phyloP scores from a whole-genome alignment of 495 filamentous ascomycete genomes.

The Tuber microsphaerosporum region DNA sequence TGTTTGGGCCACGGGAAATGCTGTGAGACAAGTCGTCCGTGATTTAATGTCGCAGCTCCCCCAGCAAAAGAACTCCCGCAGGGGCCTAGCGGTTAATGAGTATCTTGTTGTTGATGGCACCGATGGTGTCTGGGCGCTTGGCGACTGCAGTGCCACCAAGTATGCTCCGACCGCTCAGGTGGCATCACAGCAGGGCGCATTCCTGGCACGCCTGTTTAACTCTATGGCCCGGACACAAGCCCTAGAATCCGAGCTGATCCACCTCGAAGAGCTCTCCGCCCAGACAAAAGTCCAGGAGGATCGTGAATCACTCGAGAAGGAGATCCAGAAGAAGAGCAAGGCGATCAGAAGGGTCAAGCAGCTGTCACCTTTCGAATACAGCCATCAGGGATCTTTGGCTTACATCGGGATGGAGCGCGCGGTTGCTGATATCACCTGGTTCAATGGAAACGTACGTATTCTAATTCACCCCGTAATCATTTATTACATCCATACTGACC shows the following conservation, averaged over 20 bases:
- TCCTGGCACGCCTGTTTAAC: constrained; percentile 93
- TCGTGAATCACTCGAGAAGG: constrained; percentile 53
- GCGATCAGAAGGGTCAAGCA: constrained; percentile 82
- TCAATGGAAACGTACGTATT: constrained; percentile 82
- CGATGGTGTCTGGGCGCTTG: constrained; percentile 84
- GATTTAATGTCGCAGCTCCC: constrained; percentile 90
- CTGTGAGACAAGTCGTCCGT: constrained; percentile 75
- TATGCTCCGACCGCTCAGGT: constrained; percentile 98
- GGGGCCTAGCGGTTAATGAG: constrained; percentile 92
- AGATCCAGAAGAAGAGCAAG: constrained; percentile 80
- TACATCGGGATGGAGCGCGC: constrained; percentile 98
- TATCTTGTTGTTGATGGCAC: constrained; percentile 96
- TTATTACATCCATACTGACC: constrained; percentile 53
- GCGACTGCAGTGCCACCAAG: constrained; percentile 87
- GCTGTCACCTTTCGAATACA: constrained; percentile 94
- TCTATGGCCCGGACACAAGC: constrained; percentile 86
- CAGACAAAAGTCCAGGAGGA: constrained; percentile 48
- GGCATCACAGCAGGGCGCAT: constrained; percentile 88
- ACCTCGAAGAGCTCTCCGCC: constrained; percentile 53
- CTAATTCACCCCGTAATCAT: constrained; percentile 58
- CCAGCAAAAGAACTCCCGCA: constrained; percentile 87
- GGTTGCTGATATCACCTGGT: constrained; percentile 94
- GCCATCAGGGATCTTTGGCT: constrained; percentile 88
- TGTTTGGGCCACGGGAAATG: constrained; percentile 98
- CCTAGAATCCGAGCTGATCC: constrained; percentile 64